These are phyloP conservation scores for Chlamydomonas sp. DNA, from an alignment of 139 green algal genomes.

Conservation along the genomic window DNA sequence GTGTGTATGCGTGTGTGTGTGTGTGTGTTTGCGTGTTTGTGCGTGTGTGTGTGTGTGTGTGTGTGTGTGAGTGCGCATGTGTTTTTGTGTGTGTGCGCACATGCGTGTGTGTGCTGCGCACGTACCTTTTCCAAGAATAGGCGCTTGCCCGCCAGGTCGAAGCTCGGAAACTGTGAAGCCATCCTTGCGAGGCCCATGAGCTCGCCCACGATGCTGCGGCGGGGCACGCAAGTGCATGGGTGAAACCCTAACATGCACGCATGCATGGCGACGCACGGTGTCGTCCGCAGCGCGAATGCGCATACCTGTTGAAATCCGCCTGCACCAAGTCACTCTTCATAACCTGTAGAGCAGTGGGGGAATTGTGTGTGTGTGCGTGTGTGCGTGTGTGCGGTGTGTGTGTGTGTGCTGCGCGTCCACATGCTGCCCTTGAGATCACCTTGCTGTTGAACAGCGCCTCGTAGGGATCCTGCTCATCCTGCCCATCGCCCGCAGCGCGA, in stretches of 20 bases:
- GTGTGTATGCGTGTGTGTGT: too few species aligned
- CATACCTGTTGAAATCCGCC: neutral
- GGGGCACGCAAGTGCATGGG: too few species aligned
- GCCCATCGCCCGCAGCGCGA: too few species aligned
- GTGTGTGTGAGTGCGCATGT: too few species aligned
- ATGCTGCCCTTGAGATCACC: constrained; percentile 8
- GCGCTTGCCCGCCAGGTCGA: constrained; percentile 42
- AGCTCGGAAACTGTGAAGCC: constrained; percentile 37
- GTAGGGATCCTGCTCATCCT: constrained; percentile 13
- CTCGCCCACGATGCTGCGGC: constrained; percentile 22
- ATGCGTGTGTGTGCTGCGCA: too few species aligned
- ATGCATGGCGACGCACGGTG: neutral
- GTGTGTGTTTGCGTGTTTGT: too few species aligned
- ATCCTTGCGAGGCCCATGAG: constrained; percentile 26
- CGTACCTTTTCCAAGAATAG: constrained; percentile 41
- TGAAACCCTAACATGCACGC: too few species aligned
- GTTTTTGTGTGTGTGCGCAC: too few species aligned
- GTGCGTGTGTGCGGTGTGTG: too few species aligned
- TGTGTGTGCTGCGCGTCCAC: too few species aligned
- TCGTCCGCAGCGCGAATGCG: neutral
- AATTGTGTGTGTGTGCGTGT: too few species aligned
- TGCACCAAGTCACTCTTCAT: neutral
- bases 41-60: too few species aligned
- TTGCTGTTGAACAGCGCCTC: constrained; percentile 18
- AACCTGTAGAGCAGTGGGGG: neutral